These are phyloP conservation scores for Cyclotella atomus DNA, from an alignment of 108 stramenopile genomes.

Conservation along the genomic window DNA sequence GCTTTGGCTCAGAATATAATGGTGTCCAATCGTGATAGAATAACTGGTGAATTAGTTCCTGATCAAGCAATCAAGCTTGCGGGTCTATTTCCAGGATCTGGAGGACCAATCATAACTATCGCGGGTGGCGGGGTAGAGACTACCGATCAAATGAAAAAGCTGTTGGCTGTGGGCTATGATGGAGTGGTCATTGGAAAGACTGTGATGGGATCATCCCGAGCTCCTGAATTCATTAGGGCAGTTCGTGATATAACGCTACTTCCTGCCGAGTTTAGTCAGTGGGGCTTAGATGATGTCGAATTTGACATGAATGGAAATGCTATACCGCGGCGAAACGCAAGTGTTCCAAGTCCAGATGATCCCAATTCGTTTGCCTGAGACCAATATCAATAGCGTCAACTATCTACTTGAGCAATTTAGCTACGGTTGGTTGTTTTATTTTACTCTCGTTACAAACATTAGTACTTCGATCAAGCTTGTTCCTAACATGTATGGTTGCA, in stretches of 20 bases:
- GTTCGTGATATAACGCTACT: slow-evolving; percentile 85
- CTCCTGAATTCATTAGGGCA: slow-evolving; percentile 87
- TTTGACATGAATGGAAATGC: slow-evolving; percentile 85
- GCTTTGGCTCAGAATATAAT: slow-evolving; percentile 82
- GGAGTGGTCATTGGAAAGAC: slow-evolving; percentile 88
- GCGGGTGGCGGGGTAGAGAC: slow-evolving; percentile 84
- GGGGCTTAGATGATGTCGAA: slow-evolving; percentile 85
- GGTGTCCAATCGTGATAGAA: slow-evolving; percentile 86
- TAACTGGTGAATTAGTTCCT: slow-evolving; percentile 62
- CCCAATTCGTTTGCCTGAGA: slow-evolving; percentile 24
- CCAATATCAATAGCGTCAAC: too few relatives aligned
- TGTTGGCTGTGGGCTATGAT: slow-evolving; percentile 88
- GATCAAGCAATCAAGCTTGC: slow-evolving; percentile 87
- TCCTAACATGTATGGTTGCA: too few relatives aligned
- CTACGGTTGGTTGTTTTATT: too few relatives aligned
- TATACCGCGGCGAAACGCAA: slow-evolving; percentile 65
- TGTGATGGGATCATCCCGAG: slow-evolving; percentile 79
- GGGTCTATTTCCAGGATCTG: slow-evolving; percentile 84
- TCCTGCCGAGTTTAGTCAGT: slow-evolving; percentile 86
- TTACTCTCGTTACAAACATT: too few relatives aligned
- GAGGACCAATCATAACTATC: slow-evolving; percentile 84
- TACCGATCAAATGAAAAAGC: slow-evolving; percentile 82
- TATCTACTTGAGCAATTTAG: too few relatives aligned
- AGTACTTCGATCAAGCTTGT: too few relatives aligned
- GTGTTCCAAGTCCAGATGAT: slow-evolving; percentile 44